phyloP scores from a whole-genome alignment of 305 asterid species.

The Fraxinus latifolia region DNA sequence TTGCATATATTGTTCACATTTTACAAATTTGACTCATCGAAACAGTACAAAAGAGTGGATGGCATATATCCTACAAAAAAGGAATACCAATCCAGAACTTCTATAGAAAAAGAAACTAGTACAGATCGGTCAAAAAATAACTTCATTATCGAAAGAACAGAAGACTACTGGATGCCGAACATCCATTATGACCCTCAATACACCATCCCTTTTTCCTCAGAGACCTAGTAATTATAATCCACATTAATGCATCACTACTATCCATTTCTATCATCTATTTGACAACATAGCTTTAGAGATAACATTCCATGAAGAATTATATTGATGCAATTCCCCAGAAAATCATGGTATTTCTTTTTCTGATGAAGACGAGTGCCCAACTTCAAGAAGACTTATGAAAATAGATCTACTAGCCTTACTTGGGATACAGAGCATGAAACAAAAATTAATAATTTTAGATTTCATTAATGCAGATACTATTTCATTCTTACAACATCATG shows the following conservation, averaged over 20 bases:
- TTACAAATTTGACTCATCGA: neutral
- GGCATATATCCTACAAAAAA: neutral
- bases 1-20: neutral
- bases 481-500: neutral
- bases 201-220: neutral
- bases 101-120: neutral
- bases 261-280: neutral
- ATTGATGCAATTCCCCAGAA: neutral
- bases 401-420: neutral
- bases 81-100: neutral
- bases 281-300: neutral
- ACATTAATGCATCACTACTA: neutral
- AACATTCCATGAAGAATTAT: conserved; percentile 8
- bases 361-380: neutral
- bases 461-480: neutral
- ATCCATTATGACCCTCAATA: conserved; percentile 1
- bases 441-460: neutral
- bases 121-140: neutral
- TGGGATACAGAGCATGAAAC: neutral
- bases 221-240: neutral
- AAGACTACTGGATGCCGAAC: neutral
- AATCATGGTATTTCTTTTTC: neutral
- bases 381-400: neutral
- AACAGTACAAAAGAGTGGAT: neutral
- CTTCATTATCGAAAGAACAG: neutral